Conservation (phyloP, 371 early-diverging fungal species). For the Lichtheimia ornata region DNA sequence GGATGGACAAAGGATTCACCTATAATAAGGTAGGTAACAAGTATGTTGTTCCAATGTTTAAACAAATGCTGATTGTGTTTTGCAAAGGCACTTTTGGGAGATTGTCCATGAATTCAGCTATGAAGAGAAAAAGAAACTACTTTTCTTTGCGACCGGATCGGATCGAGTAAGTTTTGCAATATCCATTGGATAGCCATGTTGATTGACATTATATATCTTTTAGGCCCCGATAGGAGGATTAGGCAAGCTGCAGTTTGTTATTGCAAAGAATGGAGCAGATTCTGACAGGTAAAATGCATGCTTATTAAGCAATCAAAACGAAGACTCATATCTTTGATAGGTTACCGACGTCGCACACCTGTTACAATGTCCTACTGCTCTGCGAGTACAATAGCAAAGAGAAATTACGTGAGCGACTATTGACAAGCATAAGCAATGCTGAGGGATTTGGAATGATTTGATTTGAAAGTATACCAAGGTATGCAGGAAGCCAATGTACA, state of each 20-base stretch:
- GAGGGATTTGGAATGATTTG: conserved; percentile 87
- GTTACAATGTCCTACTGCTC: conserved; percentile 91
- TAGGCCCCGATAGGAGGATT: conserved; percentile 94
- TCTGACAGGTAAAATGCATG: conserved; percentile 55
- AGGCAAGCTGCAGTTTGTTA: conserved; percentile 88
- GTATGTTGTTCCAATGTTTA: conserved; percentile 12
- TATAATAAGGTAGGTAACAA: conserved; percentile 55
- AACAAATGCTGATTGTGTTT: neutral
- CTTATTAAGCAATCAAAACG: neutral
- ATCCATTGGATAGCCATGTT: neutral
- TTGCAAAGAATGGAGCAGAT: conserved; percentile 98
- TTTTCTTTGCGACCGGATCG: conserved; percentile 97
- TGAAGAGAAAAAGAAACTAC: conserved; percentile 87
- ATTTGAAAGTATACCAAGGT: no score
- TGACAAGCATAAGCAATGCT: conserved; percentile 84
- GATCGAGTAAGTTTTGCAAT: conserved; percentile 69
- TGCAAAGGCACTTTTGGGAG: conserved; percentile 86
- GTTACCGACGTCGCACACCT: conserved; percentile 80
- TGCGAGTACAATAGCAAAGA: conserved; percentile 85
- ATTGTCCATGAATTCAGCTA: conserved; percentile 82
- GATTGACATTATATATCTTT: conserved; percentile 91
- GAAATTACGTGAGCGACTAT: conserved; percentile 75
- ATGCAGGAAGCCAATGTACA: no score
- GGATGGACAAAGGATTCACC: conserved; percentile 69
- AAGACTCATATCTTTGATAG: conserved; percentile 55